Evolutionary conservation across 2,329 filamentous ascomycete genomes (phyloP).

Genomic region (Magnaporthiopsis rhizophila): DNA sequence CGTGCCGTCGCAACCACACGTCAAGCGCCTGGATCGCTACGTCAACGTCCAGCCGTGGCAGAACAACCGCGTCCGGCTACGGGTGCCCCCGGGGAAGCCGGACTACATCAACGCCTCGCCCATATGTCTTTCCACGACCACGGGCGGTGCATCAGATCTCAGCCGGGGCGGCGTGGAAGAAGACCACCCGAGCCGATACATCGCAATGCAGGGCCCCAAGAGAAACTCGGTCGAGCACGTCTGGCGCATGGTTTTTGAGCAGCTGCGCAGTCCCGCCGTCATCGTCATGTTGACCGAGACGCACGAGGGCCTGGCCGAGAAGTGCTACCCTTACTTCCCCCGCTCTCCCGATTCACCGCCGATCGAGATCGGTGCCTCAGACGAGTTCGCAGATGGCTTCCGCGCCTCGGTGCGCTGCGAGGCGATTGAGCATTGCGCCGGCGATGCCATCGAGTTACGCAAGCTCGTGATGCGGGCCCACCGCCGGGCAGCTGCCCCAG

Average conservation of each 20-base stretch:
- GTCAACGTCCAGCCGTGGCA: constrained; percentile 84
- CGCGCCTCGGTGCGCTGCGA: constrained; percentile 63
- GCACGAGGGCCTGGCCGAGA: constrained; percentile 67
- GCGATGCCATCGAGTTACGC: constrained; percentile 62
- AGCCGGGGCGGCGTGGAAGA: constrained; percentile 9
- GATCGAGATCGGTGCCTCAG: constrained; percentile 51
- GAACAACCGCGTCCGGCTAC: constrained; percentile 73
- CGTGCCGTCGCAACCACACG: constrained; percentile 42
- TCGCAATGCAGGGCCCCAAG: constrained; percentile 91
- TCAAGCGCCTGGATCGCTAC: constrained; percentile 70
- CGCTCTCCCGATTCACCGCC: constrained; percentile 41
- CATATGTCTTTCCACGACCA: constrained; percentile 44
- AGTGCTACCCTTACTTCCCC: constrained; percentile 88
- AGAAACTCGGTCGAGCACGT: constrained; percentile 67
- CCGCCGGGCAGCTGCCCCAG: constrained; percentile 5
- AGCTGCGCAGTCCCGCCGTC: constrained; percentile 62
- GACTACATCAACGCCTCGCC: constrained; percentile 82
- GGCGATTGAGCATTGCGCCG: constrained; percentile 44
- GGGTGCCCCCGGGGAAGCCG: constrained; percentile 63
- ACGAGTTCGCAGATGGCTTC: constrained; percentile 60
- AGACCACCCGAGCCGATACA: constrained; percentile 52
- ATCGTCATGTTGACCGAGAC: constrained; percentile 94
- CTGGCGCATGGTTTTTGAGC: constrained; percentile 93
- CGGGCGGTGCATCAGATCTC: neutral
- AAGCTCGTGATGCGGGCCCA: constrained; percentile 55